Base-by-base conservation (phyloP, 495 filamentous ascomycete species). In the Aspergillus heteromorphus region DNA sequence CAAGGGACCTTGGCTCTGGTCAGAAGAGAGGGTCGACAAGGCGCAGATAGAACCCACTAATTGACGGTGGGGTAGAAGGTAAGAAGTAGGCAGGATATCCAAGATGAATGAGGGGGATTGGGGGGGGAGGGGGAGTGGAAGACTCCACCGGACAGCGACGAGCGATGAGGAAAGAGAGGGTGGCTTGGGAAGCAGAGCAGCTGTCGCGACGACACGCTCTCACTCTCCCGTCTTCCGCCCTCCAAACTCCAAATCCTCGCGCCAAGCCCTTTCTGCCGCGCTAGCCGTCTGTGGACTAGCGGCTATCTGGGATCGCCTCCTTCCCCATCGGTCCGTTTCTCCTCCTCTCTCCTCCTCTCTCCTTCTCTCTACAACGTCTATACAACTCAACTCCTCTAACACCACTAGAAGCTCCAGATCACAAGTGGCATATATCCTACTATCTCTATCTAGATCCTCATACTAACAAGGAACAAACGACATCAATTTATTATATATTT, bases 1-100 rank as follows among this genome's bases (percentile, higher is more conserved):
- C 57, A 63, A 67, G 57, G 63, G 64, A 67, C 62, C 61, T 68
- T 61, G 61, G 58, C 62, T 51, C 49, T 65, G 36, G 16, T 45
- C 40, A 21, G 52, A n/a, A 19, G 38, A 36, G n/a, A 36, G 34
- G 27, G 23, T 16, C 18, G 48, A 49, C 31, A 49, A 47, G 53
- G 53, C 54, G 63, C 63, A 49, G 49, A 49, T 31, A 53, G 57
- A 55, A 48, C 48, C 51, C 50, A 50, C 17, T 16, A 18, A 45
- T 14, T 43, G 52, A 21, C 42, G n/a, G 43, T n/a, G 18, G n/a
- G 1, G 38, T 7, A 17, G 23, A 27, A n/a, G 36, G 20, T 21
- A 48, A 42, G 30, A 55, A 48, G 23, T 53, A 62, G 36, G 38
- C 49, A 17, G 45, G 45, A 16, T 42, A 60, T 49, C 40, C 43